Conservation (phyloP, 2,329 filamentous ascomycete species). For the Ambrosiella beaveri region DNA sequence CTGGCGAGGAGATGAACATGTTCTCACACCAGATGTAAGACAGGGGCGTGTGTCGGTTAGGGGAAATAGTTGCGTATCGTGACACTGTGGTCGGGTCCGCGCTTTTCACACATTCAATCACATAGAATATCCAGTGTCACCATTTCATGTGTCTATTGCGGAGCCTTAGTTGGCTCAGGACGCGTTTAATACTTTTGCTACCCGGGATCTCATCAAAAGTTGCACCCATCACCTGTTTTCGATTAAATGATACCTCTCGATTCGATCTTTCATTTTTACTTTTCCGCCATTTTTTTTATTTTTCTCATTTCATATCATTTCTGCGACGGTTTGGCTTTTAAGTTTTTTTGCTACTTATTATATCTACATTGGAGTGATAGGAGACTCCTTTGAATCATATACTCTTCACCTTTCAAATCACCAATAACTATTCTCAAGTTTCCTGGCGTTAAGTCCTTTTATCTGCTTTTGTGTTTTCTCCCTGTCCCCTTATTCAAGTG, state of each 20-base stretch:
- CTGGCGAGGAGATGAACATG: conserved; percentile 85
- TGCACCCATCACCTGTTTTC: conserved; percentile 15
- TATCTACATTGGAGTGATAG: not conserved
- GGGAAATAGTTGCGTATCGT: not conserved
- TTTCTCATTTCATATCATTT: conserved; percentile 15
- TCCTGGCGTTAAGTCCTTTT: conserved; percentile 12
- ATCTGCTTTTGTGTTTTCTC: conserved; percentile 14
- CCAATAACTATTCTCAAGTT: not conserved
- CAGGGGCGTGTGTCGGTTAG: not conserved
- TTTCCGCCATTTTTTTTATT: conserved; percentile 2
- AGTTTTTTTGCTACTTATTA: not conserved
- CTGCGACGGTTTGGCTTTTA: not conserved
- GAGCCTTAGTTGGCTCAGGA: not conserved
- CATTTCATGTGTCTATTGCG: not conserved
- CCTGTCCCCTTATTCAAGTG: not conserved
- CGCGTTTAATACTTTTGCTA: not conserved
- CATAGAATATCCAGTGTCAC: not conserved
- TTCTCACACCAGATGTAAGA: conserved; percentile 74
- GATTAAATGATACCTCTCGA: conserved; percentile 13
- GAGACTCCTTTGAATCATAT: conserved; percentile 2
- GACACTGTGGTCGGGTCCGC: not conserved
- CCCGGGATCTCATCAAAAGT: conserved; percentile 8
- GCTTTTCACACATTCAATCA: not conserved
- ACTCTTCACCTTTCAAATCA: not conserved
- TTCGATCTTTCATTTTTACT: conserved; percentile 6